Evolutionary conservation across 2,329 filamentous ascomycete genomes (phyloP), one percentile per base, ranked within the genome.

Genomic region (Cercospora sp.): DNA sequence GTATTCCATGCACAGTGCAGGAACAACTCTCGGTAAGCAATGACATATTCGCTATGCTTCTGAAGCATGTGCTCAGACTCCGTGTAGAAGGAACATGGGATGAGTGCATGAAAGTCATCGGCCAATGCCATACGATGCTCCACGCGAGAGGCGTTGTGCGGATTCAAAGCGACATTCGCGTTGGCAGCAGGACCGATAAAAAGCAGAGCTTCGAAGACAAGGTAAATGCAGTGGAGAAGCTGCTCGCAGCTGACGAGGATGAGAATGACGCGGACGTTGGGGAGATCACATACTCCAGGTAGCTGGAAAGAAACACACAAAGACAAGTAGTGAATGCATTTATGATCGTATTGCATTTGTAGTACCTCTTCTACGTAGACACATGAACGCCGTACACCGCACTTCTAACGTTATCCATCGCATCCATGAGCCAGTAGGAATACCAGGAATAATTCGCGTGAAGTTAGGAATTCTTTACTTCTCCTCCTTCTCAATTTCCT

Each of bases 1-100:
- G 71, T 94, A 94, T 78, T 89, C 87, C 58, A 95, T 98, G 92
- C 94, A 98, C 81, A 94, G 92, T 28, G 94, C 93, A 2, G 95
- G 94, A 12, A 97, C 94, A 0, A 98, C 94, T 0, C 87, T 98
- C 65, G 93, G 93, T 95, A 83, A 67, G 89, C 12, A 1, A 23
- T 51, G 18, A 16, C 20, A 10, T 23, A 1, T 45, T 18, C 30
- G 18, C 31, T 60, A 13, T 18, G n/a, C 30, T 53, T 40, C 45
- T 33, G 20, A 30, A 48, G 65, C 59, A 16, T 53, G 55, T 55
- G 26, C 31, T 71, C 42, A 12, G 23, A 40, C 51, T 57, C 4
- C 9, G 8, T 16, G 55, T 73, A 97, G 94, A 98, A 83, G 95
- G 94, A 2, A 86, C 89, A 48, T 98, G 95, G 94, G 91, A 96